Conservation (phyloP, 192 early-diverging fungal species). For the Coemansia javaensis region DNA sequence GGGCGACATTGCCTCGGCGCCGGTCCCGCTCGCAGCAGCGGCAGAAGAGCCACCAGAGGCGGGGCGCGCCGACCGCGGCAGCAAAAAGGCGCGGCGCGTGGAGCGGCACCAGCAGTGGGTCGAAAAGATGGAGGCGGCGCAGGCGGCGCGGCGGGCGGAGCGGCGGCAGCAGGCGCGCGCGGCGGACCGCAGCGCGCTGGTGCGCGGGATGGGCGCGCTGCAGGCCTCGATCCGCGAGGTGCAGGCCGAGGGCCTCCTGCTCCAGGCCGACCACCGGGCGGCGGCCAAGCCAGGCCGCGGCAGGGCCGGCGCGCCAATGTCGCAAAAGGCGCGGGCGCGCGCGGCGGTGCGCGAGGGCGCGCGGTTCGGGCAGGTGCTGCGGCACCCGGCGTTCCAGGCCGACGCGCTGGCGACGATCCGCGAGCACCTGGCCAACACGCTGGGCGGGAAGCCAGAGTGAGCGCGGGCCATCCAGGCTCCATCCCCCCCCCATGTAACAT, state of each 20-base stretch:
- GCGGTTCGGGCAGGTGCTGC: conserved; percentile 67
- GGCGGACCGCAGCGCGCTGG: conserved; percentile 48
- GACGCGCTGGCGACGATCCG: conserved; percentile 68
- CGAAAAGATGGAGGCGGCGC: conserved; percentile 56
- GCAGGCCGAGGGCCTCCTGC: conserved; percentile 10
- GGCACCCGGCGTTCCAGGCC: conserved; percentile 65
- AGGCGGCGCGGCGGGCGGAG: conserved; percentile 49
- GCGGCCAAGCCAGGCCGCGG: too few species aligned
- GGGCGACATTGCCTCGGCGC: conserved; percentile 13
- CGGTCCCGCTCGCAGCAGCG: not conserved
- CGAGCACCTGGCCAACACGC: conserved; percentile 70
- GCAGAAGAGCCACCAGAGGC: not conserved
- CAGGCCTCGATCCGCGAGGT: conserved; percentile 32
- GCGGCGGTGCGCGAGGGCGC: conserved; percentile 65
- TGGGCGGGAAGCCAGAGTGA: too few species aligned
- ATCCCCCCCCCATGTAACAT: too few species aligned
- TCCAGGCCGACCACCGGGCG: not conserved
- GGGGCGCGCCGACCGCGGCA: not conserved
- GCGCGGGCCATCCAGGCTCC: too few species aligned
- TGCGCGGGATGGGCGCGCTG: conserved; percentile 52
- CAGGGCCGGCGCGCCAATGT: too few species aligned
- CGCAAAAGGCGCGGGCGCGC: conserved; percentile 57
- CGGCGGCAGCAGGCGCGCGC: conserved; percentile 35
- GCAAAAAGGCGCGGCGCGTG: conserved; percentile 55
- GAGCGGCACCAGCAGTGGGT: conserved; percentile 59